Evolutionary conservation across 2,329 filamentous ascomycete genomes (phyloP), one percentile per base, ranked within the genome.

Genomic region (Scorias spongiosa): DNA sequence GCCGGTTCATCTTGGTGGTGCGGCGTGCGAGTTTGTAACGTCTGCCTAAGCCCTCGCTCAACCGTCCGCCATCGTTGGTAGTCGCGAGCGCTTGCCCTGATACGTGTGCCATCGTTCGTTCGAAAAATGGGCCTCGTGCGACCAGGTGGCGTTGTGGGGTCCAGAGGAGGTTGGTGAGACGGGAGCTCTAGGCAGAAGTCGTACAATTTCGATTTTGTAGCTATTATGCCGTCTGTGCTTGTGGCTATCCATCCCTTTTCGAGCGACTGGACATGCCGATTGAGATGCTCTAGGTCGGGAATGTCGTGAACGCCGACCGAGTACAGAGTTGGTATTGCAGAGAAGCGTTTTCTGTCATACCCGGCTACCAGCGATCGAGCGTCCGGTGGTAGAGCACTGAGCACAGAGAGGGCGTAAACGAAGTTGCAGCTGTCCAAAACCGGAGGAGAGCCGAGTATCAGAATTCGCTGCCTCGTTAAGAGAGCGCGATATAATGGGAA

Each of bases 271-370:
- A 56, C 61, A 57, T 66, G 68, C 40, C 63, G 63, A 2, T 66
- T 65, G 49, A 82, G 72, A 44, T 77, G 69, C 51, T 79, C 71
- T 5, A 96, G 71, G 45, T 81, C 78, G 5, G 84, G 76, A 41
- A 98, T 94, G 57, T 98, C 91, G 60, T 94, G 84, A 12, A 98
- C 80, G 41, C 91, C 91, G 46, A 98, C 75, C 42, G 81, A 87
- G 66, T 96, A 98, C n/a, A 98, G 72, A 15, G 32, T 36, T 7
- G 38, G 38, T 28, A 18, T 12, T 14, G 18, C 20, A 4, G 11
- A 18, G 20, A 14, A 40, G 5, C 11, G 38, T 12, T 40, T 12
- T 28, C 3, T 12, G 11, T 11, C 12, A 40, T 28, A 18, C 7
- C 14, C 38, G 12, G 12, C 38, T 5, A 40, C 14, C 38, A 28